These are phyloP conservation scores for Venturia aucupariae DNA, from an alignment of 2,329 filamentous ascomycete species.

Conservation along the genomic window DNA sequence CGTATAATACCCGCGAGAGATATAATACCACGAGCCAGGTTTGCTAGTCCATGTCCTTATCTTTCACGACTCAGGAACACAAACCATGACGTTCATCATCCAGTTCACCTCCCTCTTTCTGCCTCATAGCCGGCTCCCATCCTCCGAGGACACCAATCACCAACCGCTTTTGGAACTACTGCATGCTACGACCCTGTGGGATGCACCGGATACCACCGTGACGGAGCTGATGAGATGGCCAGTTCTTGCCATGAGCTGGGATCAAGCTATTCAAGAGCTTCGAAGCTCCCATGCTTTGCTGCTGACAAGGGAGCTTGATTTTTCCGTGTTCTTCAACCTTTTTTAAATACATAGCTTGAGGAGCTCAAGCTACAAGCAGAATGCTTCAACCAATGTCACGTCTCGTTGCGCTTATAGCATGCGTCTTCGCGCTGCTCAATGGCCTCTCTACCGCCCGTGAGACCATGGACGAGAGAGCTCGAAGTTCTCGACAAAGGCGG, in stretches of 20 bases:
- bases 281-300: not conserved
- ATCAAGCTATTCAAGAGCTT: not conserved
- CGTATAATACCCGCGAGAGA: not conserved
- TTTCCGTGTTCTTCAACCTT: not conserved
- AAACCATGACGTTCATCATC: not conserved
- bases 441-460: not conserved
- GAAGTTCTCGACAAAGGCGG: not conserved
- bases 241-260: not conserved
- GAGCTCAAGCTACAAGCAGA: not conserved
- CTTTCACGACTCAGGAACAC: not conserved
- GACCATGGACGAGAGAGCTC: slow-evolving; percentile 5
- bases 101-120: not conserved
- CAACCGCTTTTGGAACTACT: not conserved
- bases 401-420: not conserved
- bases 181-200: not conserved
- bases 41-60: not conserved
- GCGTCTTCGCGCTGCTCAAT: slow-evolving; percentile 5
- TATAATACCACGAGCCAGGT: not conserved
- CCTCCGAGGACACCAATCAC: not conserved
- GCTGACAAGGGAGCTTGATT: not conserved
- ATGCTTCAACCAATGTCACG: not conserved
- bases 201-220: not conserved
- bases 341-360: not conserved
- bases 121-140: not conserved
- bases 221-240: not conserved